These are phyloP conservation scores for Aspergillus puulaauensis DNA, from an alignment of 2,329 filamentous ascomycete genomes.

Conservation along the genomic window DNA sequence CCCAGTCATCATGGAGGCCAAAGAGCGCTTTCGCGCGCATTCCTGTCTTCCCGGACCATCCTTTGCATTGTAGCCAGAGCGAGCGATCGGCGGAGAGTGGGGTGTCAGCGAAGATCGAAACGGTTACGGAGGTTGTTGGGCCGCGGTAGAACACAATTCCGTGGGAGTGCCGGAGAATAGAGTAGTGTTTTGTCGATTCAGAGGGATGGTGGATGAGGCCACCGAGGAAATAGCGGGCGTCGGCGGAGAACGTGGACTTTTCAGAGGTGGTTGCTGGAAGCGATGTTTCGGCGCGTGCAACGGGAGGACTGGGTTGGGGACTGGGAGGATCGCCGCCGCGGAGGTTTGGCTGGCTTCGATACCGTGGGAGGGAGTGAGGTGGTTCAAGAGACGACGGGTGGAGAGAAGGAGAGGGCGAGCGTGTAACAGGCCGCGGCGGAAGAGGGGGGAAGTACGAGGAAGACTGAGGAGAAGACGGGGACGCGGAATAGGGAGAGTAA, in stretches of 20 bases:
- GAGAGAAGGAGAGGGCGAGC: not conserved
- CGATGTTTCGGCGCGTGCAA: conserved; percentile 10
- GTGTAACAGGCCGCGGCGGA: not conserved
- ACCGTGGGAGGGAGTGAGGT: conserved; percentile 4
- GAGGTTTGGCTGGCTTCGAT: conserved; percentile 8
- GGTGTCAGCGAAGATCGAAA: conserved; percentile 63
- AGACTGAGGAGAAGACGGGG: not conserved
- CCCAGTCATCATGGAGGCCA: conserved; percentile 60
- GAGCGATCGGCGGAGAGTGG: conserved; percentile 58
- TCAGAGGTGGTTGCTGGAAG: conserved; percentile 13
- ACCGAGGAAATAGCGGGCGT: conserved; percentile 65
- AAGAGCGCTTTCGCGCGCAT: conserved; percentile 66
- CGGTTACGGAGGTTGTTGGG: conserved; percentile 60
- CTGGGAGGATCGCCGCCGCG: not conserved
- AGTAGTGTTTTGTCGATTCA: conserved; percentile 66
- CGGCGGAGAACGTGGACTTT: conserved; percentile 39
- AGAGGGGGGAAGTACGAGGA: not conserved
- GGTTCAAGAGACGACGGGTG: not conserved
- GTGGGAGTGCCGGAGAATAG: conserved; percentile 65
- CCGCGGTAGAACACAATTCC: conserved; percentile 67
- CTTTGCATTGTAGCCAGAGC: conserved; percentile 68
- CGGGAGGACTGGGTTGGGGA: not conserved
- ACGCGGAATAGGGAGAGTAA: not conserved
- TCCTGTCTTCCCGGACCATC: conserved; percentile 67
- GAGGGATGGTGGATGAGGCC: conserved; percentile 63